phyloP scores from a whole-genome alignment of 2,329 filamentous ascomycete species.

The Calonectria multiphialidica region DNA sequence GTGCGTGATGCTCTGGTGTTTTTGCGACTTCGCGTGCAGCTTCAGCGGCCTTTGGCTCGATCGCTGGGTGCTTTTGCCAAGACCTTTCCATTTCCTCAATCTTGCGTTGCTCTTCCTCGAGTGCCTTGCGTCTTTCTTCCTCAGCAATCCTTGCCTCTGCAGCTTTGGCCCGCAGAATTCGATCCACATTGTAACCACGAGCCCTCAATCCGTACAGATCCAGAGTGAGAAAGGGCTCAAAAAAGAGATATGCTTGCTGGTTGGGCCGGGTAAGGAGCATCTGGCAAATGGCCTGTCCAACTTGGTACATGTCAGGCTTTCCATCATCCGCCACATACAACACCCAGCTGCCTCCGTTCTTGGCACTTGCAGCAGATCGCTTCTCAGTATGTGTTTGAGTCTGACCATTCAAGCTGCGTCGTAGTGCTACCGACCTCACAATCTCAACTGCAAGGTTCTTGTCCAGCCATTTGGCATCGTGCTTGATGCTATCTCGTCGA shows the following conservation, averaged over 20 bases:
- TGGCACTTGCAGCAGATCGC: slow-evolving; percentile 76
- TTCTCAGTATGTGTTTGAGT: slow-evolving; percentile 79
- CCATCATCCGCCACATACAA: slow-evolving; percentile 80
- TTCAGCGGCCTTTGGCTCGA: slow-evolving; percentile 52
- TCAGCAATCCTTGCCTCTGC: slow-evolving; percentile 91
- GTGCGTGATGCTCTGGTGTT: slow-evolving; percentile 55
- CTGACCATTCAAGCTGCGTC: slow-evolving; percentile 80
- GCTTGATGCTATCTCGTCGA: slow-evolving; percentile 81
- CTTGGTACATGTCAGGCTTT: slow-evolving; percentile 88
- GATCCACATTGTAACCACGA: slow-evolving; percentile 96
- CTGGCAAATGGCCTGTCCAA: slow-evolving; percentile 88
- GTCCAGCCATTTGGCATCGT: slow-evolving; percentile 92
- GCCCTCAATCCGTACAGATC: slow-evolving; percentile 84
- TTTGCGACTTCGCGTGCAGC: slow-evolving; percentile 54
- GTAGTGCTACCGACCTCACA: slow-evolving; percentile 82
- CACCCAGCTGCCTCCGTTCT: slow-evolving; percentile 66
- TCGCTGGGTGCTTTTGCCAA: slow-evolving; percentile 48
- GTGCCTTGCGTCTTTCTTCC: slow-evolving; percentile 79
- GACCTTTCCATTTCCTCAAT: slow-evolving; percentile 68
- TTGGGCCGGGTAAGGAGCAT: slow-evolving; percentile 85
- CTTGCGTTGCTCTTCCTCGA: slow-evolving; percentile 78
- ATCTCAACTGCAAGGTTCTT: slow-evolving; percentile 83
- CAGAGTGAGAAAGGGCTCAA: slow-evolving; percentile 91
- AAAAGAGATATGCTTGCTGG: slow-evolving; percentile 88
- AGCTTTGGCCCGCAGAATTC: slow-evolving; percentile 89